Evolutionary conservation across 352 stramenopile genomes (phyloP).

Genomic region (Phytopythium oedochilum): DNA sequence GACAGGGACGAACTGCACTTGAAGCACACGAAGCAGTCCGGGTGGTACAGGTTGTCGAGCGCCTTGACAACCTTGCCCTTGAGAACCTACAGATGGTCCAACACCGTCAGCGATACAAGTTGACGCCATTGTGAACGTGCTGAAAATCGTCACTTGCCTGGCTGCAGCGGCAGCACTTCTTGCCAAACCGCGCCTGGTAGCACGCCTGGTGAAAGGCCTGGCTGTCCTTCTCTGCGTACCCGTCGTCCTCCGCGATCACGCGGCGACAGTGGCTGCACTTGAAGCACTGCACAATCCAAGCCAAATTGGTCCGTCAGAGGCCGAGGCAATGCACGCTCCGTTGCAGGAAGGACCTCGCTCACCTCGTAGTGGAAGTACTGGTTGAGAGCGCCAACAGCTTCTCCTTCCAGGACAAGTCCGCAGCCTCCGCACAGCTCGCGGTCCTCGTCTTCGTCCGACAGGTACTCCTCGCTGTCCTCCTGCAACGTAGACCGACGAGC

Average conservation of each 20-base stretch:
- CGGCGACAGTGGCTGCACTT: constrained; percentile 73
- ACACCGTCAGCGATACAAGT: not conserved
- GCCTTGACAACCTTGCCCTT: constrained; percentile 86
- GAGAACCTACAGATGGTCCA: constrained; percentile 31
- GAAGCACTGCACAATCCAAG: constrained; percentile 43
- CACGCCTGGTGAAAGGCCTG: constrained; percentile 78
- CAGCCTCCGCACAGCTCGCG: constrained; percentile 70
- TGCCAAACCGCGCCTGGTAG: constrained; percentile 74
- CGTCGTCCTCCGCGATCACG: constrained; percentile 72
- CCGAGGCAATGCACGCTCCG: no score
- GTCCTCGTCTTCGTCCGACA: constrained; percentile 66
- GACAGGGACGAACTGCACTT: constrained; percentile 71
- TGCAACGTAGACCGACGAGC: constrained; percentile 5
- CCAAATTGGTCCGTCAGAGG: not conserved
- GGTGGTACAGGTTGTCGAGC: constrained; percentile 81
- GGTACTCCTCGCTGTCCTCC: constrained; percentile 36
- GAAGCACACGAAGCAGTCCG: constrained; percentile 79
- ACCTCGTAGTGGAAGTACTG: constrained; percentile 83
- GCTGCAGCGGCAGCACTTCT: constrained; percentile 73
- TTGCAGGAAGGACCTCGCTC: not conserved
- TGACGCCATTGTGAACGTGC: not conserved
- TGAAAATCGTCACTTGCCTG: constrained; percentile 27
- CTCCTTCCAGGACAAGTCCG: constrained; percentile 60
- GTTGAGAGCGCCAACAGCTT: constrained; percentile 75
- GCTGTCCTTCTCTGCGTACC: constrained; percentile 80